Conservation (phyloP, 148 eudicot genomes). For the Heliosperma pusillum region DNA sequence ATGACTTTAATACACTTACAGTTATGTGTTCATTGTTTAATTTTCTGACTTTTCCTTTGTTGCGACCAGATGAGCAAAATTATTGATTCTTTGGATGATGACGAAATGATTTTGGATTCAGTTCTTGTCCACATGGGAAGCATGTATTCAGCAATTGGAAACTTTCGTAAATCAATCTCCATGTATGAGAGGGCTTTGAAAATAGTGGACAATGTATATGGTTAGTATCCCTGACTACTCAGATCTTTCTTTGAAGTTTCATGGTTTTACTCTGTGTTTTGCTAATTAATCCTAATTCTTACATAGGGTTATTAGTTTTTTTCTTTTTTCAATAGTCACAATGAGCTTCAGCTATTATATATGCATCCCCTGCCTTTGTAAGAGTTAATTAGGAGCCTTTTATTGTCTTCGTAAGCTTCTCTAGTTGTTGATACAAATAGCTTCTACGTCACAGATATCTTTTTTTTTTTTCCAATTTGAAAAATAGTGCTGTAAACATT, state of each 20-base stretch:
- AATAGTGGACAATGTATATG: constrained; percentile 54
- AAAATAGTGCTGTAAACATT: not conserved
- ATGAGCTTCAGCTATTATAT: not conserved
- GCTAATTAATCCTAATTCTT: not conserved
- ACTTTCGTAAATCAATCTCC: constrained; percentile 47
- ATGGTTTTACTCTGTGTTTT: not conserved
- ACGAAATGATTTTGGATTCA: constrained; percentile 61
- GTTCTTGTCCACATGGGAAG: constrained; percentile 82
- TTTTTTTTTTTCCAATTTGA: too few species aligned
- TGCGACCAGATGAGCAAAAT: constrained; percentile 53
- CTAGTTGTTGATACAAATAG: not conserved
- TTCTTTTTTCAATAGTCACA: not conserved
- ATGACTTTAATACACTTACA: not conserved
- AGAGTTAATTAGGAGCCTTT: not conserved
- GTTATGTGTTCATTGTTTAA: not conserved
- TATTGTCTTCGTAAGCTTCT: not conserved
- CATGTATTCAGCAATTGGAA: constrained; percentile 63
- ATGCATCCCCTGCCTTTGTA: not conserved
- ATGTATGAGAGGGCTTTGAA: constrained; percentile 57
- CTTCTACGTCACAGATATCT: not conserved
- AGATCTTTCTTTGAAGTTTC: too few species aligned
- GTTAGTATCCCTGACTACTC: constrained; percentile 31
- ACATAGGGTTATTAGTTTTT: not conserved
- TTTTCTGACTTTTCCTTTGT: not conserved
- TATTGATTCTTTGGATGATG: constrained; percentile 52